Evolutionary conservation across 768 basidiomycete genomes (phyloP).

Genomic region (Pleurotus tuoliensis): DNA sequence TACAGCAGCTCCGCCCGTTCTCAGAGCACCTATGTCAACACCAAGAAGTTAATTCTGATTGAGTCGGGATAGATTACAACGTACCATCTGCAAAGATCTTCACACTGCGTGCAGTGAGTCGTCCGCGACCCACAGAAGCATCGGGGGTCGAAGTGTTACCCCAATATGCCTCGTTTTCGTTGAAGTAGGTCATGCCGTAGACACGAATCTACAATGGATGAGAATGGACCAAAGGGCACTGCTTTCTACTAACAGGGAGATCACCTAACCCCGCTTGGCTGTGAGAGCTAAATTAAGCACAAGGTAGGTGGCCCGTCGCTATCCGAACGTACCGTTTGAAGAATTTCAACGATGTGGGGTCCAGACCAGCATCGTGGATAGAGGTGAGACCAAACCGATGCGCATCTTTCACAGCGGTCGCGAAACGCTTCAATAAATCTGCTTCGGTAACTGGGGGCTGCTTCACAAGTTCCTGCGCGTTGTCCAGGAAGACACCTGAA

Average conservation of each 20-base stretch:
- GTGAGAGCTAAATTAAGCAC: conserved; percentile 5
- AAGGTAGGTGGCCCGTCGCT: background rate
- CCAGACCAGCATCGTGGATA: conserved; percentile 82
- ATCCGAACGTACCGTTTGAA: conserved; percentile 51
- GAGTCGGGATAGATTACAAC: background rate
- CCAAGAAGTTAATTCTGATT: too few relatives aligned
- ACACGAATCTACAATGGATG: conserved; percentile 57
- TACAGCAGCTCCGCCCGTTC: conserved; percentile 89
- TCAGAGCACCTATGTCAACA: conserved; percentile 59
- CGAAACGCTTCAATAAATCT: conserved; percentile 59
- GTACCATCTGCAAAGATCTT: conserved; percentile 76
- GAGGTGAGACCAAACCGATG: conserved; percentile 72
- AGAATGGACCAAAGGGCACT: background rate
- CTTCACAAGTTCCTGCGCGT: conserved; percentile 73
- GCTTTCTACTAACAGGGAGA: conserved; percentile 49
- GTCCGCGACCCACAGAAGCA: conserved; percentile 52
- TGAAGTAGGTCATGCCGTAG: conserved; percentile 73
- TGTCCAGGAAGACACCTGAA: conserved; percentile 76
- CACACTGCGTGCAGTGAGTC: conserved; percentile 69
- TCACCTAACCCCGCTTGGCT: conserved; percentile 60
- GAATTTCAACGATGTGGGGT: conserved; percentile 67
- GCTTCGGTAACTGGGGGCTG: conserved; percentile 61
- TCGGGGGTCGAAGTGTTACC: conserved; percentile 60
- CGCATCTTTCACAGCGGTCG: conserved; percentile 61
- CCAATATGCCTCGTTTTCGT: conserved; percentile 68